Conservation (phyloP, 2,329 filamentous ascomycete genomes). For the Dryadomyces quercivorus region DNA sequence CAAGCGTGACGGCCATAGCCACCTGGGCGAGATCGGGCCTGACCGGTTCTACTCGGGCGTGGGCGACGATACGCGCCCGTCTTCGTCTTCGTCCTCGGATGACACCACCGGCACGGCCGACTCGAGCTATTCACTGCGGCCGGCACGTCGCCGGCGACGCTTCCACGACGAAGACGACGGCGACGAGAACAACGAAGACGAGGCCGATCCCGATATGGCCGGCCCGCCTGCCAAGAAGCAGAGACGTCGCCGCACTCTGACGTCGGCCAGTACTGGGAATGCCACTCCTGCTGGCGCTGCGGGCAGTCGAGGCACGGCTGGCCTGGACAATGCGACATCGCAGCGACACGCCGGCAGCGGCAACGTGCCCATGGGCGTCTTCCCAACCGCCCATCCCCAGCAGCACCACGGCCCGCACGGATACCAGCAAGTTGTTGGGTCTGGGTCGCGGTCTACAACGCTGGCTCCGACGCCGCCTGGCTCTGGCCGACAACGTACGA, state of each 20-base stretch:
- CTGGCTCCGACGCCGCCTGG: slow-evolving; percentile 7
- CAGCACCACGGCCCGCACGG: not conserved
- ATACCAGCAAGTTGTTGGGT: not conserved
- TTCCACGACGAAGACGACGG: slow-evolving; percentile 3
- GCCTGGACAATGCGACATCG: not conserved
- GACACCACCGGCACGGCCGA: slow-evolving; percentile 32
- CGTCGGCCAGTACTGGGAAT: not conserved
- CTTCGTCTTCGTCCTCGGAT: slow-evolving; percentile 38
- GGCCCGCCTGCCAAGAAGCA: slow-evolving; percentile 15
- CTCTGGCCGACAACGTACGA: slow-evolving; percentile 13
- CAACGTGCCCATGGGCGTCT: not conserved
- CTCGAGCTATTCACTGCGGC: slow-evolving; percentile 40
- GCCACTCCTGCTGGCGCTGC: not conserved
- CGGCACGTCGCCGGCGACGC: slow-evolving; percentile 34
- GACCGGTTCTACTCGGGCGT: slow-evolving; percentile 24
- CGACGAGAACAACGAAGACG: slow-evolving; percentile 11
- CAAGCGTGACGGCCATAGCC: slow-evolving; percentile 4
- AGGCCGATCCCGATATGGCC: not conserved
- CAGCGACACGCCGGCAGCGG: not conserved
- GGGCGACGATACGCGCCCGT: slow-evolving; percentile 32
- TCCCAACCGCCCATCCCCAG: not conserved
- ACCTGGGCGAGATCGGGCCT: slow-evolving; percentile 23
- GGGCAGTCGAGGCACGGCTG: not conserved
- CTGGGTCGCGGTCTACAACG: not conserved
- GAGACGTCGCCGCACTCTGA: slow-evolving; percentile 1